Evolutionary conservation across 2,329 filamentous ascomycete species (phyloP).

Genomic region (Penicillium sp.): DNA sequence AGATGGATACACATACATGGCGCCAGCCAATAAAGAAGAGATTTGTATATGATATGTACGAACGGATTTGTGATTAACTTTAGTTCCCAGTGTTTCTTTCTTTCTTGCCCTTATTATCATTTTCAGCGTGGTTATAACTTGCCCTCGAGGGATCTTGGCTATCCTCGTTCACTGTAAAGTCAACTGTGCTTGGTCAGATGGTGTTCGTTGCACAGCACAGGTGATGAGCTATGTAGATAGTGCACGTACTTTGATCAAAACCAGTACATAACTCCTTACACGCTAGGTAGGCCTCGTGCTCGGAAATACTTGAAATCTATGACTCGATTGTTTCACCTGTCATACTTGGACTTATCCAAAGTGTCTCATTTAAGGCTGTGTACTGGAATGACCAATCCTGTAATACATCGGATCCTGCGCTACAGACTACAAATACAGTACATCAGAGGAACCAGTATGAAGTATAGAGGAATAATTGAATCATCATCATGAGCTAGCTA

Average conservation of each 20-base stretch:
- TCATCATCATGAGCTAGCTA: slow-evolving; percentile 1
- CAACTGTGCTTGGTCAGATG: no score
- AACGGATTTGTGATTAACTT: neutral
- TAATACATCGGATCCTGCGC: no score
- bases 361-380: no score
- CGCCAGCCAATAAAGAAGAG: neutral
- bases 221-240: no score
- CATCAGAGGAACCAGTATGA: slow-evolving; percentile 7
- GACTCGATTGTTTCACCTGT: neutral
- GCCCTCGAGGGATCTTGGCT: no score
- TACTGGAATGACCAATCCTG: no score
- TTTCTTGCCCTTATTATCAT: neutral
- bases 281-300: no score
- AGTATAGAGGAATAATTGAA: slow-evolving; percentile 6
- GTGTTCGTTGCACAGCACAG: no score
- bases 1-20: neutral
- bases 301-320: no score
- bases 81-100: neutral
- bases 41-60: neutral
- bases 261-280: no score
- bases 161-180: no score
- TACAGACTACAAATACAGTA: slow-evolving; percentile 21
- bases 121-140: neutral
- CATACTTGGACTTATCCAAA: neutral
- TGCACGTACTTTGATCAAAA: neutral